Percentiles rank a stretch among this genome's conserved stretches.
Conservation (phyloP, 129 eudicot species). For the Chrysanthemum makinoi region DNA sequence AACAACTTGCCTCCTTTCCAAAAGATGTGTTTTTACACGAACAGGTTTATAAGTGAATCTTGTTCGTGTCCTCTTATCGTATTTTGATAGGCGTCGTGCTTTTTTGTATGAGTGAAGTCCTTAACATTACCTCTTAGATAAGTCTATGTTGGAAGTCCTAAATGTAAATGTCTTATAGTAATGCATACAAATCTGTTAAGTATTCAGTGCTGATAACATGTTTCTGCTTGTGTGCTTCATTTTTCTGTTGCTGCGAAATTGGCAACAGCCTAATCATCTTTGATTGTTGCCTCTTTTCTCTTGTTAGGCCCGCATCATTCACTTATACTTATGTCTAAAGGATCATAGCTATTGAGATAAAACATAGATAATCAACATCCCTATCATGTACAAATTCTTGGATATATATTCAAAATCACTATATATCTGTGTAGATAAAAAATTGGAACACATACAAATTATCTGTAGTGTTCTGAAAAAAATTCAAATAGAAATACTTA, state of each 20-base stretch:
- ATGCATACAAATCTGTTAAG: constrained; percentile 3
- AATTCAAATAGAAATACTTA: too few relatives aligned
- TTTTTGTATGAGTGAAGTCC: constrained; percentile 16
- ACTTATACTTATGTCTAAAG: neutral
- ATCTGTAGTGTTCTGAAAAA: too few relatives aligned
- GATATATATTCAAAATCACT: too few relatives aligned
- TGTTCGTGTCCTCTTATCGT: constrained; percentile 15
- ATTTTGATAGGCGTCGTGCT: constrained; percentile 11
- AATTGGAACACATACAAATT: too few relatives aligned
- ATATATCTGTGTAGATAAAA: too few relatives aligned
- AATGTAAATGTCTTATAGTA: constrained; percentile 21
- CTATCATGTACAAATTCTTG: neutral
- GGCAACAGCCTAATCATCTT: neutral
- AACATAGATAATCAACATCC: neutral
- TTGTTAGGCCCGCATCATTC: neutral
- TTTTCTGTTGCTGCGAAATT: neutral
- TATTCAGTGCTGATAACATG: constrained; percentile 15
- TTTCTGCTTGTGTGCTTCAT: constrained; percentile 3
- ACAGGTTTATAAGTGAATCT: constrained; percentile 13
- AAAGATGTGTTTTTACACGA: constrained; percentile 1
- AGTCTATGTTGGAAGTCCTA: constrained; percentile 18
- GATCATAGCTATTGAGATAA: neutral
- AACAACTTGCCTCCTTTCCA: constrained; percentile 6
- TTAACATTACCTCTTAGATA: constrained; percentile 11
- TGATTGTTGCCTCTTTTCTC: neutral